These are phyloP conservation scores for Vitis vinifera DNA, from an alignment of 164 flowering plant genomes.

Conservation along the genomic window ASM3070453v1 NC_081822.1:6244501-6245000, in stretches of 20 bases:
- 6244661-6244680: slow-evolving; percentile 21
- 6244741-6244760: slow-evolving; percentile 7
- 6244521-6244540: slow-evolving; percentile 1
- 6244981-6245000: too few species aligned
- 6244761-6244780: background rate
- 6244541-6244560: background rate
- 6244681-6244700: slow-evolving; percentile 31
- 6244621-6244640: background rate
- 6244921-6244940: too few species aligned
- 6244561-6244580: background rate
- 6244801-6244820: too few species aligned
- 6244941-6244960: too few species aligned
- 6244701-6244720: slow-evolving; percentile 8
- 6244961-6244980: too few species aligned
- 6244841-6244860: too few species aligned
- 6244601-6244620: background rate
- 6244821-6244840: too few species aligned
- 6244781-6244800: too few species aligned
- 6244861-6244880: too few species aligned
- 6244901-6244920: too few species aligned
- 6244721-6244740: slow-evolving; percentile 30
- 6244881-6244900: too few species aligned
- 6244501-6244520: background rate
- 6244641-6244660: slow-evolving; percentile 11
- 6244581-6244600: background rate